phyloP scores from a whole-genome alignment of 106 monocot species.

The Dendrobium officinale region DNA sequence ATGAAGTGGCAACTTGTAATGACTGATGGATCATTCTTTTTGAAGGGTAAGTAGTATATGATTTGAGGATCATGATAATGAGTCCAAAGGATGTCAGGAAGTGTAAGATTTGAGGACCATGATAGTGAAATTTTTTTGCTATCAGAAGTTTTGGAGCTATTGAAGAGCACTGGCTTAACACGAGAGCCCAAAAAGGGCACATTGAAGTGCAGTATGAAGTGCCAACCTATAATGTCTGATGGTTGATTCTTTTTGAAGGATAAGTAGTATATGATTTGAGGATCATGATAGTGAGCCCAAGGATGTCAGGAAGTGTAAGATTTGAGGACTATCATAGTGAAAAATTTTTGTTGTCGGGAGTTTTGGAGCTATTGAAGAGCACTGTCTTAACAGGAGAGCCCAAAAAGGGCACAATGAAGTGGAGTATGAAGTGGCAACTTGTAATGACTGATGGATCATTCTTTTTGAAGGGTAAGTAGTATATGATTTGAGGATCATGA shows the following conservation, averaged over 20 bases:
- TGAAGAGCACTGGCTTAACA: slow-evolving; percentile 10
- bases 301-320: slow-evolving; percentile 56
- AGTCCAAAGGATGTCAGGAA: slow-evolving; percentile 56
- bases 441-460: not conserved
- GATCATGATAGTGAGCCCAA: not conserved
- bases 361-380: slow-evolving; percentile 24
- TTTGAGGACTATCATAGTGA: slow-evolving; percentile 60
- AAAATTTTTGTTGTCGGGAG: slow-evolving; percentile 48
- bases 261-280: no score
- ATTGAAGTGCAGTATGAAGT: no score
- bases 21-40: not conserved
- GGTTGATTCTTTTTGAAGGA: no score
- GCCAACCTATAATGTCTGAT: no score
- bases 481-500: no score
- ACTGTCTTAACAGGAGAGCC: slow-evolving; percentile 24
- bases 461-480: not conserved
- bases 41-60: no score
- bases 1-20: slow-evolving; percentile 34
- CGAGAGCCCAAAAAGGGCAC: no score
- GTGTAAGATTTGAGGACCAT: slow-evolving; percentile 70
- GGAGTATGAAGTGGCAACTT: slow-evolving; percentile 47
- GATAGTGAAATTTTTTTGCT: slow-evolving; percentile 44
- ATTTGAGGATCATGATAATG: no score
- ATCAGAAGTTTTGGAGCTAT: slow-evolving; percentile 36
- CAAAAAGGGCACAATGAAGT: slow-evolving; percentile 18